Percentiles rank a stretch among this genome's conserved stretches.
Conservation (phyloP, 305 asterid genomes). For the Lippia alba region DNA sequence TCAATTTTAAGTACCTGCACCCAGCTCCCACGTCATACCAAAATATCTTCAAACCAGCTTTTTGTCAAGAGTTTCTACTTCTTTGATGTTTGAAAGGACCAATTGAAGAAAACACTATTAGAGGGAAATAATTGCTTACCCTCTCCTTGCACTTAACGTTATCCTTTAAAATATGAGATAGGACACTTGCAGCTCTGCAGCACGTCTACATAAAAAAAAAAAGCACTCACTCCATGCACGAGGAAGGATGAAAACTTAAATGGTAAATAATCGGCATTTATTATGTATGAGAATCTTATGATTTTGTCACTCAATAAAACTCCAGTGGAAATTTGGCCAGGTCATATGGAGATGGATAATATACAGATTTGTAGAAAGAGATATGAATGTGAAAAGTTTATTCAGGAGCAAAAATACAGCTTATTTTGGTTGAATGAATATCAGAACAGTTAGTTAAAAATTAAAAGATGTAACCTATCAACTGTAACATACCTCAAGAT, state of each 20-base stretch:
- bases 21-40: conserved; percentile 32
- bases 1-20: conserved; percentile 82
- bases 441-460: no score
- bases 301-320: no score
- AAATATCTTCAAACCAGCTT: conserved; percentile 14
- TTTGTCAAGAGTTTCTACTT: conserved; percentile 4
- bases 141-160: conserved; percentile 83
- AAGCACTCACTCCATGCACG: conserved; percentile 24
- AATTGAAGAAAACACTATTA: conserved; percentile 15
- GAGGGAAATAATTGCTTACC: conserved; percentile 52
- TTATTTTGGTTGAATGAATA: not conserved
- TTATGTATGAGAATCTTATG: no score
- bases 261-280: no score
- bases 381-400: no score
- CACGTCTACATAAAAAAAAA: conserved; percentile 66
- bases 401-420: conserved; percentile 14
- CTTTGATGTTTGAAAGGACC: conserved; percentile 12
- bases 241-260: conserved; percentile 21
- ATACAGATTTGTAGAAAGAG: no score
- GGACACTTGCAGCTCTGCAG: conserved; percentile 95
- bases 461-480: no score
- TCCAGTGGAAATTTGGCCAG: no score
- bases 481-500: conserved; percentile 73
- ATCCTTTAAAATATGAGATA: conserved; percentile 85
- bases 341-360: no score